Evolutionary conservation across 2,329 filamentous ascomycete species (phyloP).

Genomic region (Alternaria novae-zelandiae): DNA sequence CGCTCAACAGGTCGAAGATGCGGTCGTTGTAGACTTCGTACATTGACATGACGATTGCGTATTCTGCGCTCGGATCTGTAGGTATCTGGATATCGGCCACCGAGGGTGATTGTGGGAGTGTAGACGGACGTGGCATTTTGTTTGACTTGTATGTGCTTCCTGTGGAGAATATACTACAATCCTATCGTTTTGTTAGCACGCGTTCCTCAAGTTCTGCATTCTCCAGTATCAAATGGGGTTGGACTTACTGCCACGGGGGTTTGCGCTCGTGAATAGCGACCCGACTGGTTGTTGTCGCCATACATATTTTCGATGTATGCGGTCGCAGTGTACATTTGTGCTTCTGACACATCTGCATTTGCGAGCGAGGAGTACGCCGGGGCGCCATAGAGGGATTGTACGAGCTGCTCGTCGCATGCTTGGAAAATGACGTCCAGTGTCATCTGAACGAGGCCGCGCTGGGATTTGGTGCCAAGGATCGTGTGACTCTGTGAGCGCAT

Average conservation of each 20-base stretch:
- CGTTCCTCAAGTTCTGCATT: slow-evolving; percentile 27
- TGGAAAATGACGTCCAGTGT: slow-evolving; percentile 88
- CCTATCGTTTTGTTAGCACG: slow-evolving; percentile 53
- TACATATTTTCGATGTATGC: slow-evolving; percentile 82
- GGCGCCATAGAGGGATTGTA: slow-evolving; percentile 63
- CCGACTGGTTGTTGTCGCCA: slow-evolving; percentile 67
- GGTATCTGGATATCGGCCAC: slow-evolving; percentile 73
- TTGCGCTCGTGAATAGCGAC: slow-evolving; percentile 55
- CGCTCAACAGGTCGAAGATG: slow-evolving; percentile 88
- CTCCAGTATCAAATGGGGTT: slow-evolving; percentile 13
- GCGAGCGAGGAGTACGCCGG: slow-evolving; percentile 75
- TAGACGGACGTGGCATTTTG: slow-evolving; percentile 71
- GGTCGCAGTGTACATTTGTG: slow-evolving; percentile 74
- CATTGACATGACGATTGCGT: slow-evolving; percentile 92
- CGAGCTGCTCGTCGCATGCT: slow-evolving; percentile 75
- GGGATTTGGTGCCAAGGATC: slow-evolving; percentile 84
- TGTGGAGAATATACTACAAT: slow-evolving; percentile 63
- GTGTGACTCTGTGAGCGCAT: slow-evolving; percentile 78
- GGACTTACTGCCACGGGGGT: slow-evolving; percentile 55
- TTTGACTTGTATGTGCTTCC: slow-evolving; percentile 60
- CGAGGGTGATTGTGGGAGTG: slow-evolving; percentile 75
- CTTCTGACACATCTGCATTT: slow-evolving; percentile 80
- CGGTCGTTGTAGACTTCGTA: slow-evolving; percentile 99
- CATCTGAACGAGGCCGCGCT: slow-evolving; percentile 90
- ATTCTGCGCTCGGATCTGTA: slow-evolving; percentile 74